Evolutionary conservation across 2,329 filamentous ascomycete species (phyloP), one percentile per base, ranked within the genome.

Genomic region (Helotiales sp.): DNA sequence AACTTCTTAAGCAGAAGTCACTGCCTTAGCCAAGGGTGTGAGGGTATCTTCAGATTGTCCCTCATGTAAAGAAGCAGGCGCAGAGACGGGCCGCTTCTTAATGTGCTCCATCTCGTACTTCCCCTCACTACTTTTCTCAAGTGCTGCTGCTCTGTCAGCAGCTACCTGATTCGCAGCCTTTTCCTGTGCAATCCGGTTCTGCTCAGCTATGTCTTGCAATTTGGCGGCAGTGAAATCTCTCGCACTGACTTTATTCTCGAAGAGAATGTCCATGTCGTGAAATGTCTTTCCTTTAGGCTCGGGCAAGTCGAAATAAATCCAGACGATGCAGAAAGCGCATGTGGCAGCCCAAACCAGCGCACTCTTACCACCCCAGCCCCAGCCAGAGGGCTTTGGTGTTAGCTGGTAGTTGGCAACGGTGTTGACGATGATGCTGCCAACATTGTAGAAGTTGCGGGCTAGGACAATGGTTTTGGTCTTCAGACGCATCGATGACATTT

Each of bases 361-460:
- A 77, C 24, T 78, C 78, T 61, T 76, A 74, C 78, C 79, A 78
- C 26, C 77, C 75, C 73, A 78, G 58, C 78, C 74, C 69, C 71
- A 74, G 1, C 80, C 81, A 0, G 55, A 67, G 15, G 71, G 61
- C 83, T 80, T 76, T 85, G 83, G 74, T 66, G 82, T 82, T 3
- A 72, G 58, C 54, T 82, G 95, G 93, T 43, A 93, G 92, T 78
- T 96, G 89, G 77, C 93, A 81, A 75, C 94, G 81, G 7, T 45
- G n/a, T 63, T 67, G 59, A 50, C 62, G n/a, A 80, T 63, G 32
- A 82, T 78, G 52, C 62, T 59, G 45, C 66, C 64, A 32, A 72
- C 50, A 60, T 82, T 80, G 73, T 81, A 82, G 15, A 75, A 70
- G 57, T 76, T 78, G 7, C 80, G 74, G 1, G 79, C 77, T n/a